Base-by-base conservation (phyloP, 192 early-diverging fungal genomes). In the Nowakowskiella sp. region DNA sequence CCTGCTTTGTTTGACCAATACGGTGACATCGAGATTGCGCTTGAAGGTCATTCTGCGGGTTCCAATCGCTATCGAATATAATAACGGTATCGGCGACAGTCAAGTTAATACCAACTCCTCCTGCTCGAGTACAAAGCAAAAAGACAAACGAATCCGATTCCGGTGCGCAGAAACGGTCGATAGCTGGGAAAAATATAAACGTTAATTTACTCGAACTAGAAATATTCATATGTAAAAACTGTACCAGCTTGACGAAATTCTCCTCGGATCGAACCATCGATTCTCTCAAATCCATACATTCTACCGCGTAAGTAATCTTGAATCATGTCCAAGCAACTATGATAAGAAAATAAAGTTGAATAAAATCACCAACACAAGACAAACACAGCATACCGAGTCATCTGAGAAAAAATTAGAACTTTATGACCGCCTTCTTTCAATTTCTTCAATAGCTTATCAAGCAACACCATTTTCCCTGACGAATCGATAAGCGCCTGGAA, bases 31-130 rank as follows among this genome's bases (percentile, higher is more conserved):
- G 80, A 13, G 78, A 77, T 54, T 86, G 85, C 1, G 89, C 89
- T 64, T 92, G 89, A 39, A 92, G 57, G 58, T 92, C 89, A 61
- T 90, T 89, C 61, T 90, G 86, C 32, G 89, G 89, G 57, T 92
- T 92, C 89, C 87, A 91, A 44, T 91, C 89, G 48, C 68, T 71
- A 39, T 91, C 88, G 68, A 88, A 91, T 42, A 91, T 91, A 60
- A 91, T 86, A 33, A 78, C 80, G 1, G 89, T 91, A 60, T 91
- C 89, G 7, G 89, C 89, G 19, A 84, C 87, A 0, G 87, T 90
- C 47, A 91, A 67, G 54, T 91, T 91, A 69, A 91, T 89, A 10
- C 89, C 89, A 6, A 91, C 87, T 24, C 89, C 89, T 51, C 89
- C 89, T 2, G 89, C 89, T 19, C 87, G 65, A 0, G 89, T 91